Base-by-base conservation (phyloP, 2,329 filamentous ascomycete genomes). In the Cladosporium oxysporum region DNA sequence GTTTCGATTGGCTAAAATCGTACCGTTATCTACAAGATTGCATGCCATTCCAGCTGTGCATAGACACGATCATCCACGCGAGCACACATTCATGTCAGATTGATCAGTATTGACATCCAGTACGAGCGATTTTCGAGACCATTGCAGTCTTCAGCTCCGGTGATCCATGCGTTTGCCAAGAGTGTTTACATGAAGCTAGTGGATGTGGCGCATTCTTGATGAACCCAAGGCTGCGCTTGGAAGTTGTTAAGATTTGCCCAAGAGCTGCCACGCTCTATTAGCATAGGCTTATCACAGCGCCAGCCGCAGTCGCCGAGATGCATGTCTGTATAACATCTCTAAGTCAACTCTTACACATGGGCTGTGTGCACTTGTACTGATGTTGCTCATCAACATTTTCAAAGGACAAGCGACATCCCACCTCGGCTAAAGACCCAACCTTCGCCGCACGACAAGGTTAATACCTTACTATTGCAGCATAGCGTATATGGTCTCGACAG, bases 391-490 rank as follows among this genome's bases (percentile, higher is more conserved):
- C n/a, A 47, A 21, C 10, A 23, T 21, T 47, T 21, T 47, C n/a
- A 8, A 11, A 21, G 10, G 41, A 47, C n/a, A 47, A 47, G 41
- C n/a, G n/a, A 21, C 8, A 21, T 47, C 18, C 18, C 16, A 18
- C 37, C 3, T 10, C 37, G 37, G 41, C n/a, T 21, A 47, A 47
- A 59, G 14, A 44, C 35, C 26, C 11, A 12, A 44, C 37, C 21
- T 26, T 29, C n/a, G 29, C 44, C 31, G 50, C 57, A 52, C 7
- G n/a, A 41, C 2, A 62, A 52, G 29, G 59, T 52, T 49, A 21
- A 41, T 37, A 63, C 61, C 61, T 63, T 63, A 63, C 61, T 63
- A 55, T 57, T 63, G 16, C 33, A 35, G 61, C 26, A 41, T 63
- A 63, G 61, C 61, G 61, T 35, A 12, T 41, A 14, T 41, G 23